phyloP scores from a whole-genome alignment of 495 filamentous ascomycete genomes.

The Alectoria sarmentosa region DNA sequence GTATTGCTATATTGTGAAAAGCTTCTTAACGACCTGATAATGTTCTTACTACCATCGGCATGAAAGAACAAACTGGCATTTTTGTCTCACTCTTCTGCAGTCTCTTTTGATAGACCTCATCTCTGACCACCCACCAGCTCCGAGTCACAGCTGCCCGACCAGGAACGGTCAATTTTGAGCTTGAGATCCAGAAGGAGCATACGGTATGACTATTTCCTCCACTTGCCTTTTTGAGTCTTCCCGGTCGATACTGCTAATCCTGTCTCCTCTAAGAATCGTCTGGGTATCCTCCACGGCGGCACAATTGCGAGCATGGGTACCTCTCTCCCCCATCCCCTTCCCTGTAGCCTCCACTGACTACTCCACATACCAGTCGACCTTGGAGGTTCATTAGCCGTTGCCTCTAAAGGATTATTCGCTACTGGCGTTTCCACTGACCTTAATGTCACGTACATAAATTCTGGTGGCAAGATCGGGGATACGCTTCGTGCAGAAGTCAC shows the following conservation, averaged over 20 bases:
- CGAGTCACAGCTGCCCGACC: slow-evolving; percentile 67
- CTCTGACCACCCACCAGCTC: slow-evolving; percentile 44
- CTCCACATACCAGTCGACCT: slow-evolving; percentile 58
- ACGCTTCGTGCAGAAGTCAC: slow-evolving; percentile 60
- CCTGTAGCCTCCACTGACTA: background rate
- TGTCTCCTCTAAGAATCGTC: slow-evolving; percentile 57
- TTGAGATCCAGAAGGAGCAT: slow-evolving; percentile 80
- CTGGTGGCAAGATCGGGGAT: slow-evolving; percentile 78
- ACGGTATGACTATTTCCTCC: slow-evolving; percentile 49
- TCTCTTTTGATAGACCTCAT: background rate
- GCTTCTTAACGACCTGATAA: background rate
- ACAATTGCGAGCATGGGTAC: slow-evolving; percentile 88
- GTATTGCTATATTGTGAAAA: slow-evolving; percentile 5
- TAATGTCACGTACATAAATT: slow-evolving; percentile 84
- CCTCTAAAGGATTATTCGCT: slow-evolving; percentile 76
- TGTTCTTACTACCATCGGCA: background rate
- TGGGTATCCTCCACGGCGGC: slow-evolving; percentile 87
- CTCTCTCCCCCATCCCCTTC: slow-evolving; percentile 5
- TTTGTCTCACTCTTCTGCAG: background rate
- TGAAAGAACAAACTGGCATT: background rate
- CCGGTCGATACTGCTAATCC: background rate
- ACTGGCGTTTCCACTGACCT: slow-evolving; percentile 93
- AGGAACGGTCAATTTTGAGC: slow-evolving; percentile 78
- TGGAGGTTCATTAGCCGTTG: slow-evolving; percentile 87
- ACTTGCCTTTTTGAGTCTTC: background rate